Percentiles rank a stretch among this genome's conserved stretches.
Evolutionary conservation across 2,329 filamentous ascomycete species (phyloP).

Genomic region (Ceratocystiopsis sp.): DNA sequence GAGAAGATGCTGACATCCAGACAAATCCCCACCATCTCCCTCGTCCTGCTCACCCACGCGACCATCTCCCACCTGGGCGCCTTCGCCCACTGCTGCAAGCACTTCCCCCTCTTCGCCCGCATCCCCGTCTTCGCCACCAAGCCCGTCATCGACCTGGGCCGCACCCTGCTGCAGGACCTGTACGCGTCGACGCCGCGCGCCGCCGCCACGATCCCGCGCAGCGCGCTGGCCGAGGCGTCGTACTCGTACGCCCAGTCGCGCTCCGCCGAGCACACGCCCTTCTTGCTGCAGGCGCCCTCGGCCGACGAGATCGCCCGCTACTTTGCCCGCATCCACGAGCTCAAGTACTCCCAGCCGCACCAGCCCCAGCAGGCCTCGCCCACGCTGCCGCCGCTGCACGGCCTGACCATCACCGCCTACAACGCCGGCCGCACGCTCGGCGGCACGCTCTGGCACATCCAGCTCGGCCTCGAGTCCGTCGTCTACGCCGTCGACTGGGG

Average conservation of each 20-base stretch:
- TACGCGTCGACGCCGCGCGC: conserved; percentile 83
- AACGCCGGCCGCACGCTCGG: conserved; percentile 91
- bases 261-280: conserved; percentile 29
- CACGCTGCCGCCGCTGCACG: conserved; percentile 76
- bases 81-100: conserved; percentile 92
- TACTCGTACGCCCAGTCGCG: conserved; percentile 36
- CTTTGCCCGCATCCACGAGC: conserved; percentile 74
- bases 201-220: conserved; percentile 61
- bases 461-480: conserved; percentile 89
- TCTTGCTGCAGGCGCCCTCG: conserved; percentile 54
- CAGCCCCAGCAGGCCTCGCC: conserved; percentile 75
- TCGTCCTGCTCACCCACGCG: conserved; percentile 88
- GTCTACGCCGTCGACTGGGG: conserved; percentile 99
- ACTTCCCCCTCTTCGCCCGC: conserved; percentile 78
- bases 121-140: conserved; percentile 90
- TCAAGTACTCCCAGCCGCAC: conserved; percentile 95
- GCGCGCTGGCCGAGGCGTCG: conserved; percentile 50
- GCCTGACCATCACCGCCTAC: conserved; percentile 88
- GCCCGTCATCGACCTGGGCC: conserved; percentile 82
- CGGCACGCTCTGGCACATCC: conserved; percentile 97
- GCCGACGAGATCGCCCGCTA: conserved; percentile 81
- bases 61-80: conserved; percentile 84
- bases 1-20: conserved; percentile 31
- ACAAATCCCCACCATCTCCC: conserved; percentile 77
- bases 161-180: conserved; percentile 78